These are phyloP conservation scores for Olyra latifolia DNA, from an alignment of 176 grass and related monocot species.

Conservation along the genomic window DNA sequence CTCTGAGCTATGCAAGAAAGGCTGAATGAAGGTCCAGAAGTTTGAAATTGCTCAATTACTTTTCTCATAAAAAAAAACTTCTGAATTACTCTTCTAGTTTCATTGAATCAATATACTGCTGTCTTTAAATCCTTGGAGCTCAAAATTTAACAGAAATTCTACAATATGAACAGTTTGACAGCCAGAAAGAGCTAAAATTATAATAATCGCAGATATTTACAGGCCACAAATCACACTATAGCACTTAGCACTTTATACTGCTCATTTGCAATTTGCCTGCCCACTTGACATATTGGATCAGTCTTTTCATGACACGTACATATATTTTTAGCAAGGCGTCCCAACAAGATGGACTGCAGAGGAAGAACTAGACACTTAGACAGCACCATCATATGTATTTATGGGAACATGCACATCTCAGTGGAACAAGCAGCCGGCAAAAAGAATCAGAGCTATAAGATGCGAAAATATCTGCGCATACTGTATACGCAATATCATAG, in stretches of 20 bases:
- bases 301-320: background rate
- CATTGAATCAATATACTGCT: background rate
- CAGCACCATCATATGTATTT: background rate
- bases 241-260: conserved; percentile 1
- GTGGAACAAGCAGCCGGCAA: background rate
- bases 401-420: background rate
- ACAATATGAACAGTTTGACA: background rate
- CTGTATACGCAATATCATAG: background rate
- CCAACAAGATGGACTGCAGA: background rate
- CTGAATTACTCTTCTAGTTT: background rate
- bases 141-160: background rate
- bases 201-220: conserved; percentile 1
- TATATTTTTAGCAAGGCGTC: background rate
- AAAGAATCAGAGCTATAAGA: background rate
- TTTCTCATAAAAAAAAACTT: background rate
- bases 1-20: conserved; percentile 3
- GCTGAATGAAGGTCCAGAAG: background rate
- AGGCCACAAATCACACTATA: background rate
- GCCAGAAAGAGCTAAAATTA: background rate
- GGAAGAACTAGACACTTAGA: conserved; percentile 23
- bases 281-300: background rate
- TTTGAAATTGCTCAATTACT: background rate
- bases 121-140: background rate
- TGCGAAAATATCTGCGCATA: background rate
- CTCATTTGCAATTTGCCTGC: background rate